Base-by-base conservation (phyloP, 2,329 filamentous ascomycete species). In the Aureobasidium mangrovei region DNA sequence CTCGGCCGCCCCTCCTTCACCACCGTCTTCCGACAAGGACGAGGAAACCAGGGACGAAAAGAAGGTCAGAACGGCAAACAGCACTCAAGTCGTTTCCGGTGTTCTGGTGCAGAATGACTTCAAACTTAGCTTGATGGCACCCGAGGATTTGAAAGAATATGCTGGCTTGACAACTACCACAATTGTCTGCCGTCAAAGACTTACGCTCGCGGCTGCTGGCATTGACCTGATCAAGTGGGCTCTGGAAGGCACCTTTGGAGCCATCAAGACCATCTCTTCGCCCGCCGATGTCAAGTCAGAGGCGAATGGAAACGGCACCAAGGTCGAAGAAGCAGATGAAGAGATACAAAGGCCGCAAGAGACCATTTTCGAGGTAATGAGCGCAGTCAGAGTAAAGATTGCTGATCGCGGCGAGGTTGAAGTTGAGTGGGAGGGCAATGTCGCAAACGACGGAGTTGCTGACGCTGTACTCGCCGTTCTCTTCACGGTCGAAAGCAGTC, bases 31-130 rank as follows among this genome's bases (percentile, higher is more conserved):
- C n/a, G 68, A 73, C 4, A 71, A 74, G 27, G 73, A 74, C 10
- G 66, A 64, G 7, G 59, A 61, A 43, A 55, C 56, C 26, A n/a
- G 44, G 12, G 54, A 56, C 3, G 60, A 61, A 56, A 63, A 56
- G 60, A 66, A 39, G 61, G 58, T 31, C 63, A 66, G 36, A 55
- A 58, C 60, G 59, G 26, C 58, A 59, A 59, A 79, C 54, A 76
- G 95, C 35, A 82, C 67, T 29, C 75, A 80, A 54, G 76, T 97
- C 41, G 81, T 98, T 62, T 87, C 85, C 0, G 93, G 93, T 29
- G 93, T 98, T 0, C 77, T 98, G 12, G 91, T 98, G 6, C 91
- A 97, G 62, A 97, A 95, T 67, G 93, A 96, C 68, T 97, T 98
- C 70, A 95, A 97, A 69, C 82, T 98, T 66, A 94, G 88, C 0